A percentile compares a stretch with the other conserved stretches of the same genome.
Evolutionary conservation across 148 eudicot species (phyloP).

Genomic region (Rhododendron williamsianum): DNA sequence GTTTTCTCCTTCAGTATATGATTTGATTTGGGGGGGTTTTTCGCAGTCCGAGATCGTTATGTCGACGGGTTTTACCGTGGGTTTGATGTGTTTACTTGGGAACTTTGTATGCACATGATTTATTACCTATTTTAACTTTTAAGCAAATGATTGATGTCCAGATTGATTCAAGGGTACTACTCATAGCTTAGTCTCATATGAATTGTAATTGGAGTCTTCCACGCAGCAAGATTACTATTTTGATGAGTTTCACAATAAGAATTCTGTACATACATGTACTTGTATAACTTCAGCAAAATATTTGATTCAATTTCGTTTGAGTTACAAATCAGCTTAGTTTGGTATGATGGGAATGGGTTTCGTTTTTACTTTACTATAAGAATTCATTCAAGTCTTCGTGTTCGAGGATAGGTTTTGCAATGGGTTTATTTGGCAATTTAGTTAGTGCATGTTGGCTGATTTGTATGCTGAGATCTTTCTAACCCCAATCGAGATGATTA

Average conservation of each 20-base stretch:
- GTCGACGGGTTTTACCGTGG: neutral
- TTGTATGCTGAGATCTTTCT: neutral
- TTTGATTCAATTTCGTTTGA: neutral
- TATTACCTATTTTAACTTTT: neutral
- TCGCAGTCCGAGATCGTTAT: neutral
- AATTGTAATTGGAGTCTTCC: neutral
- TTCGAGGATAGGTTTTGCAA: neutral
- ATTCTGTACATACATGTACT: neutral
- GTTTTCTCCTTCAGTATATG: neutral
- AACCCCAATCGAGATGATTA: neutral
- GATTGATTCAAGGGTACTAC: neutral
- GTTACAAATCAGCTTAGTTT: neutral
- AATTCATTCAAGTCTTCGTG: neutral
- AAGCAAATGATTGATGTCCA: neutral
- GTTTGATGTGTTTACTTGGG: neutral
- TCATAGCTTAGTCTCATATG: neutral
- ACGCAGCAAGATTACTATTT: neutral
- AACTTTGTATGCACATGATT: neutral
- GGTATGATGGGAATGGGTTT: neutral
- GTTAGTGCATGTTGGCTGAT: neutral
- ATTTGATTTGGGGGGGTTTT: neutral
- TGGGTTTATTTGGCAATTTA: neutral
- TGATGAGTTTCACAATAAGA: neutral
- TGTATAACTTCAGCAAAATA: neutral
- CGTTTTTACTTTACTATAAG: neutral